Conservation (phyloP, 75 land plant genomes). For the Isoetes taiwanensis region DNA sequence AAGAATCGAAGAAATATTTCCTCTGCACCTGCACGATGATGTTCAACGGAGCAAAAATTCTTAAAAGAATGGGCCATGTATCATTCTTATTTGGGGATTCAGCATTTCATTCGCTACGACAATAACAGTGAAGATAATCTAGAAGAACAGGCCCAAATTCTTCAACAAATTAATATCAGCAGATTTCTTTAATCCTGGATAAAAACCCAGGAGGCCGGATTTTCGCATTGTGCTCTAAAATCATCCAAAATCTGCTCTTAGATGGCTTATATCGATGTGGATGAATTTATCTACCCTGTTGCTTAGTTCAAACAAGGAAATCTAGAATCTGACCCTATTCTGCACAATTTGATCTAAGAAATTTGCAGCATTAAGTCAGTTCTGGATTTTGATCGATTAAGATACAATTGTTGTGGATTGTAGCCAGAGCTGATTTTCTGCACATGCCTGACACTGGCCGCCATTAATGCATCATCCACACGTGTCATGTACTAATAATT, state of each 20-base stretch:
- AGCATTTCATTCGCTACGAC: slow-evolving; percentile 64
- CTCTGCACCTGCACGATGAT: slow-evolving; percentile 86
- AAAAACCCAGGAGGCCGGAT: slow-evolving; percentile 86
- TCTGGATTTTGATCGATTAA: too few species aligned
- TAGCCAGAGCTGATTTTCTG: too few species aligned
- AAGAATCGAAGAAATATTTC: background rate
- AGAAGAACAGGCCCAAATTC: slow-evolving; percentile 1
- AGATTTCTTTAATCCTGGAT: slow-evolving; percentile 56
- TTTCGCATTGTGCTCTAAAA: slow-evolving; percentile 53
- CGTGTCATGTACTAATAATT: too few species aligned
- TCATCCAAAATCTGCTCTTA: slow-evolving; percentile 38
- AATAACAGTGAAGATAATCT: slow-evolving; percentile 68
- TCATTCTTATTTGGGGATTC: slow-evolving; percentile 59
- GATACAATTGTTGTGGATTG: too few species aligned
- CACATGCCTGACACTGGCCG: too few species aligned
- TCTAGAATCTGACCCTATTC: too few species aligned
- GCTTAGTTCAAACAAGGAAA: too few species aligned
- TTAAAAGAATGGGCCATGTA: slow-evolving; percentile 71
- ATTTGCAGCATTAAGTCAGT: too few species aligned
- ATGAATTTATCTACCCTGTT: slow-evolving; percentile 63
- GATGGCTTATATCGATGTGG: slow-evolving; percentile 73
- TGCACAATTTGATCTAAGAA: too few species aligned
- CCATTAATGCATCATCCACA: too few species aligned
- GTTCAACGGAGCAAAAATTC: slow-evolving; percentile 53
- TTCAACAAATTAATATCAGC: slow-evolving; percentile 19